These are phyloP conservation scores for Salvia rosmarinus DNA, from an alignment of 257 asterid genomes.

Conservation along the genomic window DNA sequence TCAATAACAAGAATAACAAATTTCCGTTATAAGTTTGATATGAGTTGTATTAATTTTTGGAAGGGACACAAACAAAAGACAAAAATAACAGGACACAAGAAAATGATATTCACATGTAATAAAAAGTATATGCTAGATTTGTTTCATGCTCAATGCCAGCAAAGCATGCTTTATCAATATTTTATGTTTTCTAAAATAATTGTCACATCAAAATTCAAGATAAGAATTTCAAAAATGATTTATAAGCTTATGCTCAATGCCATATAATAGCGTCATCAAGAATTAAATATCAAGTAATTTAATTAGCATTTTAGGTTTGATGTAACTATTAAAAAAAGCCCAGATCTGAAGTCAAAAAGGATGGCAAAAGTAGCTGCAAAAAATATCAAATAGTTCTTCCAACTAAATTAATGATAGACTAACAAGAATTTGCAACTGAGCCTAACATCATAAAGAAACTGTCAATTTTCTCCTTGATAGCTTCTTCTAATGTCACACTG, in stretches of 20 bases:
- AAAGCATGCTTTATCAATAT: conserved; percentile 26
- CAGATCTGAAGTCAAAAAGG: not conserved
- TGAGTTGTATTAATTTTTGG: conserved; percentile 30
- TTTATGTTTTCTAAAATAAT: not conserved
- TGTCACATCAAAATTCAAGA: not conserved
- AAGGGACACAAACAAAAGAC: conserved; percentile 37
- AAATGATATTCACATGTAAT: conserved; percentile 46
- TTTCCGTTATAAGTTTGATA: conserved; percentile 20
- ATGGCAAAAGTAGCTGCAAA: not conserved
- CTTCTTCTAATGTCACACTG: conserved; percentile 19
- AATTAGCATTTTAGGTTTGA: not conserved
- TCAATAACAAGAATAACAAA: conserved; percentile 18
- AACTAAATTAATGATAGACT: not conserved
- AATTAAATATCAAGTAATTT: too few species aligned
- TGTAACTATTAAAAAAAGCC: not conserved
- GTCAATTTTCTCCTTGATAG: conserved; percentile 2
- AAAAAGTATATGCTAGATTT: conserved; percentile 35
- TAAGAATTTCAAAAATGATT: not conserved
- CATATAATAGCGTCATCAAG: too few species aligned
- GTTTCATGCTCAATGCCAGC: conserved; percentile 35
- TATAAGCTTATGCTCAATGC: too few species aligned
- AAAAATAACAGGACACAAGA: conserved; percentile 35
- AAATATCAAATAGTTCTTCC: not conserved
- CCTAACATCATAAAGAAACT: not conserved
- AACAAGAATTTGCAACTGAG: conserved; percentile 7